These are phyloP conservation scores for Lithohypha guttulata DNA, from an alignment of 2,329 filamentous ascomycete genomes.

Conservation along the genomic window DNA sequence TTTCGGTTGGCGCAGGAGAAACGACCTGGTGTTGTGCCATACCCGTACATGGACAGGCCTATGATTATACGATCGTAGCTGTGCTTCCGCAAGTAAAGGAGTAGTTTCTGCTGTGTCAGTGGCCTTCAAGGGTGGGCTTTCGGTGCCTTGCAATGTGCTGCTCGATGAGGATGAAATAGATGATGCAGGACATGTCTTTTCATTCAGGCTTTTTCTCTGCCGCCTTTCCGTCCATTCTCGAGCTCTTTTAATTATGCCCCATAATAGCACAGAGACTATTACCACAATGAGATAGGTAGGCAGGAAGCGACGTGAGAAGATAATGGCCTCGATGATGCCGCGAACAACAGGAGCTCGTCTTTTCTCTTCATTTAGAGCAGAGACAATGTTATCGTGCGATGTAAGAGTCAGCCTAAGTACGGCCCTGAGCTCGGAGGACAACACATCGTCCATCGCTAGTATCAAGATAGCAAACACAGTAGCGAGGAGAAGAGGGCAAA, in stretches of 20 bases:
- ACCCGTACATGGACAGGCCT: constrained; percentile 7
- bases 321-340: constrained; percentile 1
- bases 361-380: background rate
- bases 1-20: constrained; percentile 47
- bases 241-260: background rate
- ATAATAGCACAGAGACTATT: background rate
- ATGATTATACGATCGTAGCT: constrained; percentile 5
- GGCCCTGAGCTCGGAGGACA: constrained; percentile 4
- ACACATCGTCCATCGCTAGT: constrained; percentile 7
- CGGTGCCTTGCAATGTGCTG: constrained; percentile 17
- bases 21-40: constrained; percentile 12
- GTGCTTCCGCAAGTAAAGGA: background rate
- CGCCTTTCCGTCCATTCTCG: background rate
- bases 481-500: background rate
- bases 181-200: background rate
- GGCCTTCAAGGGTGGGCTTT: constrained; percentile 13
- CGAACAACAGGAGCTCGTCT: background rate
- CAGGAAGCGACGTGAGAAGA: constrained; percentile 6
- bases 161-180: constrained; percentile 14
- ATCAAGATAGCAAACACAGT: background rate
- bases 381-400: background rate
- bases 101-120: constrained; percentile 4
- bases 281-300: constrained; percentile 5
- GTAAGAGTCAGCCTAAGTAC: constrained; percentile 1
- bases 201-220: background rate